These are phyloP conservation scores for Ensete glaucum DNA, from an alignment of 176 grass and related monocot species.

Conservation along the genomic window DNA sequence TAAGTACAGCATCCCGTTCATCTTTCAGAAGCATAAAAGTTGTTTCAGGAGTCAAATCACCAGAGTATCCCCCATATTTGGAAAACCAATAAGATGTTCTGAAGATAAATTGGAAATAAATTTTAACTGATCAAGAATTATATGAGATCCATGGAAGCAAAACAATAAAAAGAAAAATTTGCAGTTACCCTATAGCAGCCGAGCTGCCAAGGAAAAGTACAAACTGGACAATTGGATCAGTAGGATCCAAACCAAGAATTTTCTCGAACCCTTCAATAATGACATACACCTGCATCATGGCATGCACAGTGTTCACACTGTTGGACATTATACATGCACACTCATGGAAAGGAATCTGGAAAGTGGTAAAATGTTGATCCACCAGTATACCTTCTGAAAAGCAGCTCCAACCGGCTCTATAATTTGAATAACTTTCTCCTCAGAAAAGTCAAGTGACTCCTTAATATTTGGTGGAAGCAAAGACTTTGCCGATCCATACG, in stretches of 20 bases:
- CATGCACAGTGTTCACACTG: background rate
- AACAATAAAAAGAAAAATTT: background rate
- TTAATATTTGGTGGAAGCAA: slow-evolving; percentile 61
- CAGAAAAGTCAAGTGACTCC: slow-evolving; percentile 56
- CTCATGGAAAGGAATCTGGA: background rate
- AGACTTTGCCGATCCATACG: slow-evolving; percentile 68
- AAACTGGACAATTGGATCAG: slow-evolving; percentile 72
- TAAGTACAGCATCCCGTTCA: slow-evolving; percentile 66
- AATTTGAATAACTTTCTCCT: slow-evolving; percentile 61
- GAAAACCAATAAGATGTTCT: slow-evolving; percentile 75
- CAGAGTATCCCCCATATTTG: slow-evolving; percentile 66
- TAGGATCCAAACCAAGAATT: slow-evolving; percentile 82
- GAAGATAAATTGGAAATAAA: slow-evolving; percentile 24
- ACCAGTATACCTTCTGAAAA: slow-evolving; percentile 66
- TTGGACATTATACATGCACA: background rate
- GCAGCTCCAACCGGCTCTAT: slow-evolving; percentile 49
- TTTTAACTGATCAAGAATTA: slow-evolving; percentile 3
- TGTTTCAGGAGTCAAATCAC: slow-evolving; percentile 61
- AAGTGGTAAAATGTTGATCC: background rate
- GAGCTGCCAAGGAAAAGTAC: slow-evolving; percentile 64
- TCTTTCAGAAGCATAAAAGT: slow-evolving; percentile 73
- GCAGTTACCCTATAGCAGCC: slow-evolving; percentile 51
- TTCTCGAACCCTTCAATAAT: slow-evolving; percentile 70
- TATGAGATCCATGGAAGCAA: background rate
- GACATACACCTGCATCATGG: slow-evolving; percentile 43